These are phyloP conservation scores for Cantharellus anzutake DNA, from an alignment of 768 basidiomycete species.

Conservation along the genomic window DNA sequence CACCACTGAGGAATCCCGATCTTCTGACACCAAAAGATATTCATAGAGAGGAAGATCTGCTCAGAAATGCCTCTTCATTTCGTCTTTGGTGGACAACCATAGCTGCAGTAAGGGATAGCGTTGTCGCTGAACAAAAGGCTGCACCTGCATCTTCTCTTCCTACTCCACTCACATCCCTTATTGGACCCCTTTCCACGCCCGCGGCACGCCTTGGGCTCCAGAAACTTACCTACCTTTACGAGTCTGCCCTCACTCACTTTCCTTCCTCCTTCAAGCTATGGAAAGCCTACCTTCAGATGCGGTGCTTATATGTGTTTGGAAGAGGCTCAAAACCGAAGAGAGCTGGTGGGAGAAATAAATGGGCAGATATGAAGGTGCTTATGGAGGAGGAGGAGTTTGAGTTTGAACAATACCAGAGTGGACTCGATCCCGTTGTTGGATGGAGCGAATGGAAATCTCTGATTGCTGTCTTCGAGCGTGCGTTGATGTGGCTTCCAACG, in stretches of 20 bases:
- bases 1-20: constrained; percentile 54
- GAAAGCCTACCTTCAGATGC: constrained; percentile 76
- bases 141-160: constrained; percentile 30
- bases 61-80: constrained; percentile 80
- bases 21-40: constrained; percentile 61
- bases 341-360: constrained; percentile 77
- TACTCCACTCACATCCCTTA: constrained; percentile 33
- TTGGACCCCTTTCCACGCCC: constrained; percentile 65
- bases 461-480: constrained; percentile 76
- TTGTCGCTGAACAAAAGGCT: constrained; percentile 34
- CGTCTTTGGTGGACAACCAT: constrained; percentile 88
- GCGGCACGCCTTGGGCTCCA: constrained; percentile 60
- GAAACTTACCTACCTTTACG: constrained; percentile 80
- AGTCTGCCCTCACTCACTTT: constrained; percentile 74
- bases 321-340: constrained; percentile 50
- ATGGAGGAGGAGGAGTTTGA: constrained; percentile 70
- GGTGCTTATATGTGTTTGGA: constrained; percentile 76
- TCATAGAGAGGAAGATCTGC: constrained; percentile 81
- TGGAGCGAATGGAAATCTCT: constrained; percentile 92
- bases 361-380: constrained; percentile 78
- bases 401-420: constrained; percentile 68
- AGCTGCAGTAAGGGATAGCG: constrained; percentile 48
- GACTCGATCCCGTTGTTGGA: constrained; percentile 76
- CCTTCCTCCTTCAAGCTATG: constrained; percentile 87
- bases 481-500: constrained; percentile 85